phyloP scores from a whole-genome alignment of 257 asterid genomes.

The Fraxinus quadrangulata region DNA sequence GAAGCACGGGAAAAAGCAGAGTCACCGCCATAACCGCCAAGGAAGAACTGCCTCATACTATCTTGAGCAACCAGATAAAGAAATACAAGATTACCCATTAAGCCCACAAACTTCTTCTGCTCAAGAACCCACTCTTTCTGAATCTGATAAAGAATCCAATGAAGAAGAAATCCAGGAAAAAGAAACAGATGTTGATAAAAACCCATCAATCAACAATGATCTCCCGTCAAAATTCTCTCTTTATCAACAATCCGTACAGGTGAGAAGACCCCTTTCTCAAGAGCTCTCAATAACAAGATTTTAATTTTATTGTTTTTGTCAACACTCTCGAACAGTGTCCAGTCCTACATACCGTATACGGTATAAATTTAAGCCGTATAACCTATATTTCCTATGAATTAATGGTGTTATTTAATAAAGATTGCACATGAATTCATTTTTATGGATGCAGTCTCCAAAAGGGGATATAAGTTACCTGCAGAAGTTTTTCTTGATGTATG shows the following conservation, averaged over 20 bases:
- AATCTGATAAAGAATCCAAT: slow-evolving; percentile 52
- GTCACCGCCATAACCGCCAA: slow-evolving; percentile 53
- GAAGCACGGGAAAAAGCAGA: slow-evolving; percentile 80
- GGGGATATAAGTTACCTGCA: slow-evolving; percentile 95
- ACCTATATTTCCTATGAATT: too few relatives aligned
- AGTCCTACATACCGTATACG: too few relatives aligned
- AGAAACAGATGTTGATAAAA: slow-evolving; percentile 14
- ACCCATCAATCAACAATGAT: slow-evolving; percentile 27
- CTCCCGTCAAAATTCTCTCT: slow-evolving; percentile 76
- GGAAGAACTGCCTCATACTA: slow-evolving; percentile 50
- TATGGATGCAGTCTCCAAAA: slow-evolving; percentile 80
- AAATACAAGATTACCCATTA: slow-evolving; percentile 30
- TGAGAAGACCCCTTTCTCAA: slow-evolving; percentile 18
- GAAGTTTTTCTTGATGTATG: slow-evolving; percentile 95
- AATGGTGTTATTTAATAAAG: slow-evolving; percentile 5
- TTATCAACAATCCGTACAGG: slow-evolving; percentile 98
- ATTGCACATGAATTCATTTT: slow-evolving; percentile 15
- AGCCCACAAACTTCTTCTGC: slow-evolving; percentile 28
- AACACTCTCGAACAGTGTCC: too few relatives aligned
- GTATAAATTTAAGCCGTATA: background rate
- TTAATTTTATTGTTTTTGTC: background rate
- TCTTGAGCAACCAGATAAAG: slow-evolving; percentile 43
- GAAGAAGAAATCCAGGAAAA: slow-evolving; percentile 35
- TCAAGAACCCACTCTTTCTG: slow-evolving; percentile 31
- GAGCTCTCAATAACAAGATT: background rate